Percentiles rank a stretch among this genome's conserved stretches.
These are phyloP conservation scores for Penicillium argentinense DNA, from an alignment of 495 filamentous ascomycete species.

Conservation along the genomic window DNA sequence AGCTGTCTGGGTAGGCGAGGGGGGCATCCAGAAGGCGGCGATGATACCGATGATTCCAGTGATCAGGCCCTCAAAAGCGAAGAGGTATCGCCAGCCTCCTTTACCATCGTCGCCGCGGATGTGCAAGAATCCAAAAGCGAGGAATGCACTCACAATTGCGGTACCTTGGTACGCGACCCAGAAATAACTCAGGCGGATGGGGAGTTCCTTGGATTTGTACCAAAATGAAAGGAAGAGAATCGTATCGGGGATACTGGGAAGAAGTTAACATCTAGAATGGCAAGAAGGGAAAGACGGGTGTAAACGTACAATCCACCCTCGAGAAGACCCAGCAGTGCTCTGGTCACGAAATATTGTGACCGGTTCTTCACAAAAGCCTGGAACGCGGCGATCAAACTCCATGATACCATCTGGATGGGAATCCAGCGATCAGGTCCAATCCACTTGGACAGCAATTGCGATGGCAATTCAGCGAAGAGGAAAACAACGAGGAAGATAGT, in stretches of 20 bases:
- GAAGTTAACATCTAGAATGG: not conserved
- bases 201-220: constrained; percentile 68
- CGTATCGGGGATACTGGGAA: constrained; percentile 38
- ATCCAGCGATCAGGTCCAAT: constrained; percentile 86
- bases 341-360: constrained; percentile 60
- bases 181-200: constrained; percentile 64
- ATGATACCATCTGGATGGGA: constrained; percentile 75
- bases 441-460: constrained; percentile 69
- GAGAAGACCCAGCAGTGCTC: constrained; percentile 68
- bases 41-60: constrained; percentile 65
- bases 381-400: constrained; percentile 68
- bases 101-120: constrained; percentile 57
- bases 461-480: constrained; percentile 69
- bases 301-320: constrained; percentile 68
- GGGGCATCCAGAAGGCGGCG: constrained; percentile 66
- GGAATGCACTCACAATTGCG: constrained; percentile 63
- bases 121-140: constrained; percentile 72
- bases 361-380: constrained; percentile 66
- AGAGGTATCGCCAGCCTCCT: constrained; percentile 74
- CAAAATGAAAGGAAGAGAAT: constrained; percentile 76
- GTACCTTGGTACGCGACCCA: constrained; percentile 71
- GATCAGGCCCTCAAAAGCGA: constrained; percentile 52
- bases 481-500: constrained; percentile 70
- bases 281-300: constrained; percentile 27
- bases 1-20: constrained; percentile 69